Evolutionary conservation across 2,329 filamentous ascomycete species (phyloP).

Genomic region (Pseudopithomyces chartarum): DNA sequence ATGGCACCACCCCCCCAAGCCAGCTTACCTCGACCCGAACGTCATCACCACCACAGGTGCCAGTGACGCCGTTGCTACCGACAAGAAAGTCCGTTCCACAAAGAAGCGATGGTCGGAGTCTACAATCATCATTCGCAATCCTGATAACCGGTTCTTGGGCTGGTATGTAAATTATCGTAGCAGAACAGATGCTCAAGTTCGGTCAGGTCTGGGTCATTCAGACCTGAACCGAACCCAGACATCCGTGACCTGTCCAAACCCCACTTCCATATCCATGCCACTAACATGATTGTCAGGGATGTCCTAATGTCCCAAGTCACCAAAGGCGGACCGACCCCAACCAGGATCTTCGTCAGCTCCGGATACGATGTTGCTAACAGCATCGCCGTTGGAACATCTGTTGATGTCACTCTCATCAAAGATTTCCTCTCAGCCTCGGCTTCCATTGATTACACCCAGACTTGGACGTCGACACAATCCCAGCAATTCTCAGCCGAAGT

Average conservation of each 20-base stretch:
- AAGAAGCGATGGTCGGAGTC: constrained; percentile 23
- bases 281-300: constrained; percentile 20
- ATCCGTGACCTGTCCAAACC: too few species aligned
- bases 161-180: constrained; percentile 24
- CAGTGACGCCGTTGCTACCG: not conserved
- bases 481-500: constrained; percentile 40
- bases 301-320: constrained; percentile 45
- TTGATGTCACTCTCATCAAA: constrained; percentile 27
- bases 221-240: too few species aligned
- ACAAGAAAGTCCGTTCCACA: not conserved
- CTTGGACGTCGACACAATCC: constrained; percentile 42
- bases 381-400: constrained; percentile 27
- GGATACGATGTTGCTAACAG: constrained; percentile 45
- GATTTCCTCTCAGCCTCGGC: constrained; percentile 30
- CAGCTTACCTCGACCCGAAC: constrained; percentile 19
- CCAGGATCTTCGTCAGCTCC: constrained; percentile 35
- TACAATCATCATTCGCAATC: constrained; percentile 27
- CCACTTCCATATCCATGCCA: too few species aligned
- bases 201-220: too few species aligned
- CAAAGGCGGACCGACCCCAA: constrained; percentile 33
- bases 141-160: constrained; percentile 39
- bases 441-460: constrained; percentile 30
- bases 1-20: constrained; percentile 21
- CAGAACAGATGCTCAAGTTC: too few species aligned
- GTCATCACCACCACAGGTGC: constrained; percentile 13